A percentile compares a stretch with the other conserved stretches of the same genome.
Evolutionary conservation across 371 early-diverging fungal genomes (phyloP).

Genomic region (Mucor racemosus): DNA sequence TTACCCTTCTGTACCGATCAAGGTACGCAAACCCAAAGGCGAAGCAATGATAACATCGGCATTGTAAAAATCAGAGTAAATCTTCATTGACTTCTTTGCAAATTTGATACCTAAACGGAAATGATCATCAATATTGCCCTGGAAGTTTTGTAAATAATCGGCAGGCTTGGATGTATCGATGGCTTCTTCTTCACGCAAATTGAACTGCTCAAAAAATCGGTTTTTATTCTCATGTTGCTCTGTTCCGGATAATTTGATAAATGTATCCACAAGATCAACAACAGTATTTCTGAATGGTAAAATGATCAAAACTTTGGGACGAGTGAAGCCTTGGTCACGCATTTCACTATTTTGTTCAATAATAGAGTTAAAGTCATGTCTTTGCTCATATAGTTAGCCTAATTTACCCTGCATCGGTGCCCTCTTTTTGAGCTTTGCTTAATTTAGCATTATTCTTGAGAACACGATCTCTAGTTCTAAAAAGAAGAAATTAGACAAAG

Average conservation of each 20-base stretch:
- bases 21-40: slow-evolving; percentile 90
- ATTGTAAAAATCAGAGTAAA: slow-evolving; percentile 86
- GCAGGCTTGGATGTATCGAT: slow-evolving; percentile 75
- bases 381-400: not conserved
- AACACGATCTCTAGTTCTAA: slow-evolving; percentile 73
- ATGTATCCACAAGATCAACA: slow-evolving; percentile 74
- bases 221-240: slow-evolving; percentile 85
- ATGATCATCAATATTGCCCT: slow-evolving; percentile 94
- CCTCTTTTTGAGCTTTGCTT: slow-evolving; percentile 58
- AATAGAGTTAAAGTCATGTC: not conserved
- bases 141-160: slow-evolving; percentile 85
- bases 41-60: slow-evolving; percentile 93
- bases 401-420: slow-evolving; percentile 49
- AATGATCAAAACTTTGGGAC: slow-evolving; percentile 91
- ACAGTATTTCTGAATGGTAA: slow-evolving; percentile 89
- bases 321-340: slow-evolving; percentile 95
- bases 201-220: slow-evolving; percentile 81
- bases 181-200: slow-evolving; percentile 56
- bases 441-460: slow-evolving; percentile 81
- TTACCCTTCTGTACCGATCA: slow-evolving; percentile 82
- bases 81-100: slow-evolving; percentile 81
- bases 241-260: slow-evolving; percentile 78
- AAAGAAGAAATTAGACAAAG: not conserved
- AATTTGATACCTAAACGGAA: slow-evolving; percentile 95
- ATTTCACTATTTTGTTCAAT: slow-evolving; percentile 59